These are phyloP conservation scores for Myriangium duriaei DNA, from an alignment of 2,329 filamentous ascomycete species.

Conservation along the genomic window DNA sequence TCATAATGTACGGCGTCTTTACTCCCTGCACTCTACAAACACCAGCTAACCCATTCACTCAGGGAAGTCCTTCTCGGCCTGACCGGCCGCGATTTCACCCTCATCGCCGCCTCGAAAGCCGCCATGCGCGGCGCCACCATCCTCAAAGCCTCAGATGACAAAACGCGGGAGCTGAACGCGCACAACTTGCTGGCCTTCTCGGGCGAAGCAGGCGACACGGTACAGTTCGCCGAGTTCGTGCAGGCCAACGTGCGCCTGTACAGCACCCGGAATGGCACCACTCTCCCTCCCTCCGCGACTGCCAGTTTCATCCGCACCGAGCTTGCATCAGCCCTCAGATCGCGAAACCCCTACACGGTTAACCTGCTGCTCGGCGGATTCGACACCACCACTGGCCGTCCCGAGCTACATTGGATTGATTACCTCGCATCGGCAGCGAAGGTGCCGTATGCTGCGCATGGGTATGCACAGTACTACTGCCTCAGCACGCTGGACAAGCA, in stretches of 20 bases:
- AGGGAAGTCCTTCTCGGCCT: constrained; percentile 98
- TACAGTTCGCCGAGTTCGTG: constrained; percentile 98
- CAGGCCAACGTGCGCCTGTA: constrained; percentile 98
- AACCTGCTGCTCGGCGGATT: constrained; percentile 91
- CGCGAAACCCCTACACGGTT: constrained; percentile 88
- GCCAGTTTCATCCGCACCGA: constrained; percentile 90
- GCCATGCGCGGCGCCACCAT: constrained; percentile 95
- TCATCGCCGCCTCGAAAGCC: constrained; percentile 94
- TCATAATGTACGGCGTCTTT: constrained; percentile 8
- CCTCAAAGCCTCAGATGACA: constrained; percentile 91
- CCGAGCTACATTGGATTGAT: constrained; percentile 91
- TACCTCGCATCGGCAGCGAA: constrained; percentile 83
- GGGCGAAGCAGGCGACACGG: constrained; percentile 96
- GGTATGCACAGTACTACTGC: constrained; percentile 99
- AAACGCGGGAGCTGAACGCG: constrained; percentile 85
- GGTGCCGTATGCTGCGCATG: constrained; percentile 90
- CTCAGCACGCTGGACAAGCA: constrained; percentile 96
- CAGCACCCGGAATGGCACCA: constrained; percentile 92
- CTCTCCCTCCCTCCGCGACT: constrained; percentile 78
- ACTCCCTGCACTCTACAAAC: constrained; percentile 29
- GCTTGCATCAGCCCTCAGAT: constrained; percentile 79
- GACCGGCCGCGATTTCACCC: constrained; percentile 97
- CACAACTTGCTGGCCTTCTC: constrained; percentile 91
- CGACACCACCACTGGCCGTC: constrained; percentile 82
- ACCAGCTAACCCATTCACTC: constrained; percentile 28